Conservation (phyloP, 2,329 filamentous ascomycete genomes). For the Purpureocillium takamizusanense region DNA sequence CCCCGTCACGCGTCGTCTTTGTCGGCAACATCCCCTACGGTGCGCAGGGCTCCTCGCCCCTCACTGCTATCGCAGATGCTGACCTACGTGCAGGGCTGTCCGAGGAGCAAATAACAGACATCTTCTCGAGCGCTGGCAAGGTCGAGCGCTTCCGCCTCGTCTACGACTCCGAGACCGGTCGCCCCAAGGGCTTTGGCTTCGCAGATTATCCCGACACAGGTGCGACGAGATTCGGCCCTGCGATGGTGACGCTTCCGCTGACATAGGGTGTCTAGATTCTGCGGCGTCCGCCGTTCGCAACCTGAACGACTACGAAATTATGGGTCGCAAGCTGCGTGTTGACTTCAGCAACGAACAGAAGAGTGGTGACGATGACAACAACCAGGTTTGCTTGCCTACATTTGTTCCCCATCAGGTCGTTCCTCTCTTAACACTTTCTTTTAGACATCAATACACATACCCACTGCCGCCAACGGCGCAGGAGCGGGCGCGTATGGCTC, state of each 20-base stretch:
- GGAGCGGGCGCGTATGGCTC: slow-evolving; percentile 20
- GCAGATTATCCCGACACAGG: slow-evolving; percentile 91
- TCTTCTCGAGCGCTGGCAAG: slow-evolving; percentile 82
- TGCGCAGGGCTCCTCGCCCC: slow-evolving; percentile 22
- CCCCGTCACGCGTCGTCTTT: slow-evolving; percentile 71
- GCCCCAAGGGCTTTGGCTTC: slow-evolving; percentile 94
- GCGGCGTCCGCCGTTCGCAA: slow-evolving; percentile 93
- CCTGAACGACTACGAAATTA: slow-evolving; percentile 89
- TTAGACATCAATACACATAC: slow-evolving; percentile 13
- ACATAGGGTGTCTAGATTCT: slow-evolving; percentile 43
- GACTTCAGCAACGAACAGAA: slow-evolving; percentile 93
- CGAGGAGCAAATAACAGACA: slow-evolving; percentile 92
- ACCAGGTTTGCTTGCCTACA: slow-evolving; percentile 6
- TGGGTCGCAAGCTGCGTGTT: slow-evolving; percentile 87
- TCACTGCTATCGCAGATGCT: neutral
- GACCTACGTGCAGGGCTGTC: slow-evolving; percentile 60
- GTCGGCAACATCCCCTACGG: slow-evolving; percentile 83
- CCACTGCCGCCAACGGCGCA: slow-evolving; percentile 22
- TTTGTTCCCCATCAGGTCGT: neutral
- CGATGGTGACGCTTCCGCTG: slow-evolving; percentile 6
- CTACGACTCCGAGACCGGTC: slow-evolving; percentile 89
- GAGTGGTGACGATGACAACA: slow-evolving; percentile 49
- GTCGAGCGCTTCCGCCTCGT: slow-evolving; percentile 89
- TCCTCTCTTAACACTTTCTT: neutral
- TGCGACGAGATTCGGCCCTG: slow-evolving; percentile 21